Percentiles rank a stretch among this genome's conserved stretches.
These are phyloP conservation scores for Quercus robur DNA, from an alignment of 306 rosid species.

Conservation along the genomic window DNA sequence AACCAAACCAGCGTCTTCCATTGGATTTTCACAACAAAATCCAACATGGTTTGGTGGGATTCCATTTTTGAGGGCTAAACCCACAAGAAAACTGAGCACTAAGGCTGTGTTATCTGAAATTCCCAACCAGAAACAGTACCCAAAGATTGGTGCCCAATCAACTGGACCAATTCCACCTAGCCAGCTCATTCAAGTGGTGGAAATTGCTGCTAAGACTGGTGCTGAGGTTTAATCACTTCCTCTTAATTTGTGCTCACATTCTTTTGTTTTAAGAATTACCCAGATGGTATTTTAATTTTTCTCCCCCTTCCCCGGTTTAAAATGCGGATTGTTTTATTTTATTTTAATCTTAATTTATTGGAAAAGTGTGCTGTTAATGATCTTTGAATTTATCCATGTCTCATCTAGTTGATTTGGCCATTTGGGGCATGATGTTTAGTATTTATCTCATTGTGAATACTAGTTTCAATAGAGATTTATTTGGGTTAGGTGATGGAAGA, in stretches of 20 bases:
- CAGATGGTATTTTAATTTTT: too few species aligned
- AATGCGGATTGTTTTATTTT: neutral
- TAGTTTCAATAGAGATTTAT: neutral
- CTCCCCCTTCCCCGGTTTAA: neutral
- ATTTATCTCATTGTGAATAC: neutral
- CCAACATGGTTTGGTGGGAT: slow-evolving; percentile 23
- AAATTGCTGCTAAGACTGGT: slow-evolving; percentile 83
- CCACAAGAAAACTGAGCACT: slow-evolving; percentile 15
- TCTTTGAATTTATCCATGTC: neutral
- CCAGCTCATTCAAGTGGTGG: slow-evolving; percentile 80
- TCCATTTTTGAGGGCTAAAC: slow-evolving; percentile 27
- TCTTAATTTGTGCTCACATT: neutral
- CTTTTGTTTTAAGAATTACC: neutral
- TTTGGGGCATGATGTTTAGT: neutral
- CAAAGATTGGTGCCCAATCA: slow-evolving; percentile 59
- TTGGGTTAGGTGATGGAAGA: neutral
- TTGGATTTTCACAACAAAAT: slow-evolving; percentile 8
- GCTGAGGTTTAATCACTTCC: slow-evolving; percentile 59
- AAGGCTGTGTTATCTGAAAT: slow-evolving; percentile 55
- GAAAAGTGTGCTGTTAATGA: neutral
- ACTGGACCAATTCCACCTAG: slow-evolving; percentile 55
- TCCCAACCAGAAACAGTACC: slow-evolving; percentile 33
- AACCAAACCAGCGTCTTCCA: slow-evolving; percentile 14
- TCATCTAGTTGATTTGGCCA: neutral
- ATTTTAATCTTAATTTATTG: neutral